These are phyloP conservation scores for Candida suzukii DNA, from an alignment of 805 yeast species.

Conservation along the genomic window DNA sequence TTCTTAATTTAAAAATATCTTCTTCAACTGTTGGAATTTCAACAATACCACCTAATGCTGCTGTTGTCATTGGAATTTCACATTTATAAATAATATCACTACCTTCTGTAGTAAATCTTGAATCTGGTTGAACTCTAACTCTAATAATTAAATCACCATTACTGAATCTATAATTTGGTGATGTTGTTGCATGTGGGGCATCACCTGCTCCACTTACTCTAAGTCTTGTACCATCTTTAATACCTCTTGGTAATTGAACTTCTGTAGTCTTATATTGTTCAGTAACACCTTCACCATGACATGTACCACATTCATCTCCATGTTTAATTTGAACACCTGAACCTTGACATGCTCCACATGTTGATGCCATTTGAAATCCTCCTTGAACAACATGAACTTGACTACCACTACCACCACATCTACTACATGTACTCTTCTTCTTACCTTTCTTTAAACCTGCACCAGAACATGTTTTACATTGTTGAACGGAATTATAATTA, in stretches of 20 bases:
- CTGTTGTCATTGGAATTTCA: conserved; percentile 87
- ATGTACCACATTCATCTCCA: conserved; percentile 63
- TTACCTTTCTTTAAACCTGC: conserved; percentile 76
- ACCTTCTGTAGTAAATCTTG: conserved; percentile 58
- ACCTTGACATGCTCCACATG: conserved; percentile 85
- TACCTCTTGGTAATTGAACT: conserved; percentile 83
- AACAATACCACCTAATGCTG: conserved; percentile 89
- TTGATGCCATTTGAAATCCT: conserved; percentile 95
- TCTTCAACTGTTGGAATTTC: conserved; percentile 86
- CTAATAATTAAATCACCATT: conserved; percentile 89
- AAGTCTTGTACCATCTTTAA: conserved; percentile 78
- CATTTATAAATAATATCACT: conserved; percentile 59
- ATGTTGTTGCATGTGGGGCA: conserved; percentile 71
- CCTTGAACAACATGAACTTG: conserved; percentile 79
- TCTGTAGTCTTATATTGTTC: conserved; percentile 62
- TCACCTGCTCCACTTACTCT: conserved; percentile 88
- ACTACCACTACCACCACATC: conserved; percentile 93
- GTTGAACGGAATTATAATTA: conserved; percentile 64
- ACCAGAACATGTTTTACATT: conserved; percentile 77
- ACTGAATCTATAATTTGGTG: conserved; percentile 55
- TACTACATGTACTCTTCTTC: conserved; percentile 67
- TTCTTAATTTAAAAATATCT: conserved; percentile 62
- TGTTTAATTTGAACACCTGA: conserved; percentile 71
- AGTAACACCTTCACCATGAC: conserved; percentile 87
- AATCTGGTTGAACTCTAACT: conserved; percentile 70